Percentiles rank a stretch among this genome's conserved stretches.
Conservation (phyloP, 345 rosid genomes). For the Moricandia moricandioides region DNA sequence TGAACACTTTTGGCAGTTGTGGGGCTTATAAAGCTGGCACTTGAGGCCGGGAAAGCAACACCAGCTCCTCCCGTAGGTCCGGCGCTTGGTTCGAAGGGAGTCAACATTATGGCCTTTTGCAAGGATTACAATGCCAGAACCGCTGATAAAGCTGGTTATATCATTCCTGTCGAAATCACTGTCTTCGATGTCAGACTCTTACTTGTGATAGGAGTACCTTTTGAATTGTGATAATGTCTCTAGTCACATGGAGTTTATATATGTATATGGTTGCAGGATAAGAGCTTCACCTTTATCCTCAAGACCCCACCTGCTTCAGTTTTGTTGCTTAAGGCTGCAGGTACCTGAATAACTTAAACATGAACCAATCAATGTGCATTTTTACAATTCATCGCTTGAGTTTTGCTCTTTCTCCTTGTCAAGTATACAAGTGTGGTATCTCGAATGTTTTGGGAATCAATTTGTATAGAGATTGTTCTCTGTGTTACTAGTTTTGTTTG, state of each 20-base stretch:
- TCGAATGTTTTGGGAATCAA: neutral
- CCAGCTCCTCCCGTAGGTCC: conserved; percentile 97
- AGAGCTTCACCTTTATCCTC: conserved; percentile 87
- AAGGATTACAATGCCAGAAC: conserved; percentile 97
- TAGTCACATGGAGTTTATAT: neutral
- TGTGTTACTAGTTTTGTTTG: neutral
- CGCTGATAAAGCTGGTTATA: conserved; percentile 89
- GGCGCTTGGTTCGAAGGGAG: conserved; percentile 86
- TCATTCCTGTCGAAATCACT: conserved; percentile 94
- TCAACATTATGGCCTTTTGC: conserved; percentile 88
- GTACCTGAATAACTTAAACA: conserved; percentile 25
- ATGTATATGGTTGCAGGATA: conserved; percentile 56
- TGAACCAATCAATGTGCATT: neutral
- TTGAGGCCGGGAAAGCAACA: conserved; percentile 95
- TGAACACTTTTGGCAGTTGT: conserved; percentile 43
- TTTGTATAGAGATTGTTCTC: neutral
- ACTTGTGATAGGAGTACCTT: neutral
- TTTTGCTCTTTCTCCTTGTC: neutral
- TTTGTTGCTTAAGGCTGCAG: conserved; percentile 90
- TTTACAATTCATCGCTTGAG: neutral
- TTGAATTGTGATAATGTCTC: neutral
- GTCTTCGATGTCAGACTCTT: conserved; percentile 68
- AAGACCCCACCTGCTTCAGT: conserved; percentile 99
- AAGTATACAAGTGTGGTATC: neutral
- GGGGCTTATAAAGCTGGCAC: conserved; percentile 78